Conservation (phyloP, 306 rosid species). For the Pterocarpus santalinus region DNA sequence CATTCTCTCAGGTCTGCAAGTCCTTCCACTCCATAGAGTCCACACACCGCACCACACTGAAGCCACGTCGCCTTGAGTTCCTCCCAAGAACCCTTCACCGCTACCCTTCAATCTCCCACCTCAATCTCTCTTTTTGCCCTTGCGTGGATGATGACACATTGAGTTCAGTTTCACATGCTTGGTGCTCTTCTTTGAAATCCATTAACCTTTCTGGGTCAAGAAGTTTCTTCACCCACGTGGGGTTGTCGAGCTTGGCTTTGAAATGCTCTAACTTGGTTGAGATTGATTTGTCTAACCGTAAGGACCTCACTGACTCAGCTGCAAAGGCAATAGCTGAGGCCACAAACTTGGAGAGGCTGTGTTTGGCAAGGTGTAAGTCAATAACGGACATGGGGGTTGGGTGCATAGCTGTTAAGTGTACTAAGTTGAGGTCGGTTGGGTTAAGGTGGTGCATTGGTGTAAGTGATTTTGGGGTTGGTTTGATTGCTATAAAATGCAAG, state of each 20-base stretch:
- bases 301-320: conserved; percentile 62
- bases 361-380: conserved; percentile 69
- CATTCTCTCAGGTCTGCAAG: conserved; percentile 70
- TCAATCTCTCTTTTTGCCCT: conserved; percentile 77
- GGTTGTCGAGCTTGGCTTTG: conserved; percentile 57
- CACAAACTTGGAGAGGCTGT: conserved; percentile 68
- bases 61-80: conserved; percentile 67
- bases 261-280: conserved; percentile 63
- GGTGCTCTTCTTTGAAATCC: conserved; percentile 48
- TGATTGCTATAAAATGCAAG: conserved; percentile 76
- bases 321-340: conserved; percentile 67
- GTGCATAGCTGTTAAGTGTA: conserved; percentile 76
- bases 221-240: conserved; percentile 55
- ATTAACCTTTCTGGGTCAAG: conserved; percentile 69
- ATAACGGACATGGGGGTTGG: conserved; percentile 84
- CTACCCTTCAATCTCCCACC: conserved; percentile 52
- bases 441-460: conserved; percentile 75
- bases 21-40: conserved; percentile 68
- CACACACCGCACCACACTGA: conserved; percentile 63
- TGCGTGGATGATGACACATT: conserved; percentile 57
- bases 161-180: conserved; percentile 45
- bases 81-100: conserved; percentile 54
- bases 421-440: conserved; percentile 59
- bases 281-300: conserved; percentile 70
- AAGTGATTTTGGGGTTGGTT: conserved; percentile 71